phyloP scores from a whole-genome alignment of 495 filamentous ascomycete species.

The Trichocladium uniseriatum region DNA sequence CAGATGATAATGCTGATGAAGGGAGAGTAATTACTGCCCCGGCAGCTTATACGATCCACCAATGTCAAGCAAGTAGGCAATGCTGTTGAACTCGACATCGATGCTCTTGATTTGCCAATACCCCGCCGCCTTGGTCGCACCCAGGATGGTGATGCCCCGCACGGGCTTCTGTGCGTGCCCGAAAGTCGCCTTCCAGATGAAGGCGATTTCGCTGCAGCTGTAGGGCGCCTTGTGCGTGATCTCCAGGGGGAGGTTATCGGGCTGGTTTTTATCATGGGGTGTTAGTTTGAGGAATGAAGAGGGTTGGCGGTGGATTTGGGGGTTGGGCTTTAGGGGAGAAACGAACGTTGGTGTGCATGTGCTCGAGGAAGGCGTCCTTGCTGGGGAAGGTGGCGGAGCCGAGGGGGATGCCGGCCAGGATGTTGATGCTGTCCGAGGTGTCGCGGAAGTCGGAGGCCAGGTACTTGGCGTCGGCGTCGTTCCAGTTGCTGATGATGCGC shows the following conservation, averaged over 20 bases:
- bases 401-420: constrained; percentile 16
- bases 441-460: constrained; percentile 19
- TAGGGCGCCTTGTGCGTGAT: constrained; percentile 11
- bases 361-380: constrained; percentile 18
- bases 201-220: constrained; percentile 19
- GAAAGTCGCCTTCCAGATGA: constrained; percentile 25
- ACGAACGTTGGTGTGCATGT: constrained; percentile 11
- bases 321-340: not conserved
- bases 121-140: constrained; percentile 6
- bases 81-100: constrained; percentile 27
- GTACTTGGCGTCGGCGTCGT: constrained; percentile 18
- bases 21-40: not conserved
- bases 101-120: constrained; percentile 23
- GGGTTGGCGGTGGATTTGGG: not conserved
- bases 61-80: constrained; percentile 20
- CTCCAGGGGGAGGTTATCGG: constrained; percentile 6
- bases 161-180: constrained; percentile 7
- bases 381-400: constrained; percentile 22
- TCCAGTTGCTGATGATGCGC: constrained; percentile 20
- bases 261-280: too few relatives aligned
- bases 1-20: too few relatives aligned
- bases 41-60: constrained; percentile 16
- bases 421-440: constrained; percentile 26
- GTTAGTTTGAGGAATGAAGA: too few relatives aligned
- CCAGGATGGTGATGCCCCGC: constrained; percentile 23